Evolutionary conservation across 495 filamentous ascomycete genomes (phyloP).

Genomic region (Saxispiralis lemnorum): DNA sequence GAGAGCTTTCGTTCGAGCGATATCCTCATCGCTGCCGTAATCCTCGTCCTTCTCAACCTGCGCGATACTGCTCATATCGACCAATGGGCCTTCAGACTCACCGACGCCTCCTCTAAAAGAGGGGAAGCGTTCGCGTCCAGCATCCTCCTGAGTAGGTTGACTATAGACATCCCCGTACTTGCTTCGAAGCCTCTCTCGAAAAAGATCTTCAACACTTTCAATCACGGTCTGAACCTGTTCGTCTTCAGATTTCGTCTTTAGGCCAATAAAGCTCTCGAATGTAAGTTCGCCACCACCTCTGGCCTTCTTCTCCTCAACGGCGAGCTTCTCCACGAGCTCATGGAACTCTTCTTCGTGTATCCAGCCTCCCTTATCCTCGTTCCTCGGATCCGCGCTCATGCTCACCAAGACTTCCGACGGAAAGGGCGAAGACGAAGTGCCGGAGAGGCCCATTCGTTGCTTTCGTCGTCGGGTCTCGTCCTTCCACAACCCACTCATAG

Average conservation of each 20-base stretch:
- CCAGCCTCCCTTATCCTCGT: conserved; percentile 55
- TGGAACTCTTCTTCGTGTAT: conserved; percentile 78
- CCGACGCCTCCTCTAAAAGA: not conserved
- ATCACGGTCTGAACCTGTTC: conserved; percentile 51
- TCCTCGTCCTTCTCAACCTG: conserved; percentile 29
- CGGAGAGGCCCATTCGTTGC: conserved; percentile 40
- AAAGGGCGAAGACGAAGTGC: conserved; percentile 55
- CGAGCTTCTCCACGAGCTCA: conserved; percentile 40
- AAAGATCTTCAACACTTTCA: conserved; percentile 76
- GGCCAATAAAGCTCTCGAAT: conserved; percentile 48
- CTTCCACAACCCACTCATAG: conserved; percentile 85
- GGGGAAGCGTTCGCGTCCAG: not conserved
- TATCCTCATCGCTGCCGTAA: conserved; percentile 39
- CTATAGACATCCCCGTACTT: too few relatives aligned
- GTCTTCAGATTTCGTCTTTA: conserved; percentile 28
- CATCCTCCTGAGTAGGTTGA: too few relatives aligned
- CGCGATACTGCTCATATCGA: conserved; percentile 32
- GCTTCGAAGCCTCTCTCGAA: conserved; percentile 38
- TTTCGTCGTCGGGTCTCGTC: conserved; percentile 74
- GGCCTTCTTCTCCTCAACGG: conserved; percentile 41
- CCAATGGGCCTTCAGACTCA: conserved; percentile 17
- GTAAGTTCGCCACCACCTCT: conserved; percentile 29
- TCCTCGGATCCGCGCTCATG: conserved; percentile 66
- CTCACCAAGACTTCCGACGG: conserved; percentile 61
- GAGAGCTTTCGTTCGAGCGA: conserved; percentile 7